Base-by-base conservation (phyloP, 768 basidiomycete genomes). In the Leccinum rimulosum region DNA sequence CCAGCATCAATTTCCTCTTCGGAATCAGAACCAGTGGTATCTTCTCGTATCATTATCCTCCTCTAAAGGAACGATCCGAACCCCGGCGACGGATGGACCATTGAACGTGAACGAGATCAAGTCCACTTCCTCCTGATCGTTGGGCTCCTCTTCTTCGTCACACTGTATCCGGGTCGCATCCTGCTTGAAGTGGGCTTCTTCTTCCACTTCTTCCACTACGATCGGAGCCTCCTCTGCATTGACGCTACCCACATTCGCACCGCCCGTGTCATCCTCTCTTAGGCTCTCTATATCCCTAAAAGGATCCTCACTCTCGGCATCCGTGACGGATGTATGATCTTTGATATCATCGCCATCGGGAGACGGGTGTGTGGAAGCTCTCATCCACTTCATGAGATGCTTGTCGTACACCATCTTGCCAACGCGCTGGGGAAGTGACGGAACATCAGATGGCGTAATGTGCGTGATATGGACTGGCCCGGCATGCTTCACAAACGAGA, bases 261-360 rank as follows among this genome's bases (percentile, higher is more conserved):
- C 74, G 50, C 69, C 70, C 12, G 73, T 73, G 25, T 82, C 80
- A 57, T 89, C 89, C 56, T 89, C 88, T 35, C 82, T 77, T 66
- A 95, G 70, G 65, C 93, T 94, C 69, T 96, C 95, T 55, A 98
- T 89, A 65, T 95, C 95, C 33, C 84, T 84, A 74, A 98, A 98
- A 8, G 93, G 91, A 76, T 98, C 95, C 64, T 93, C 91, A 61
- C 89, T 91, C 47, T 81, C 79, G 43, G 81, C 78, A 76, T 67
- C 60, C 70, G 72, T 64, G 62, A 70, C 61, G 55, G 68, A 55
- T 55, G 69, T 56, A 57, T 75, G 61, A 64, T 76, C 63, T 57
- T 57, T 66, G 27, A 70, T 61, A 43, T 73, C 72, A 55, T 74
- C 72, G 25, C 47, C 62, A 11, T 66, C 76, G 3, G 67, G 64